Evolutionary conservation across 768 basidiomycete genomes (phyloP), one percentile per base, ranked within the genome.

Genomic region (Lentinula boryana): DNA sequence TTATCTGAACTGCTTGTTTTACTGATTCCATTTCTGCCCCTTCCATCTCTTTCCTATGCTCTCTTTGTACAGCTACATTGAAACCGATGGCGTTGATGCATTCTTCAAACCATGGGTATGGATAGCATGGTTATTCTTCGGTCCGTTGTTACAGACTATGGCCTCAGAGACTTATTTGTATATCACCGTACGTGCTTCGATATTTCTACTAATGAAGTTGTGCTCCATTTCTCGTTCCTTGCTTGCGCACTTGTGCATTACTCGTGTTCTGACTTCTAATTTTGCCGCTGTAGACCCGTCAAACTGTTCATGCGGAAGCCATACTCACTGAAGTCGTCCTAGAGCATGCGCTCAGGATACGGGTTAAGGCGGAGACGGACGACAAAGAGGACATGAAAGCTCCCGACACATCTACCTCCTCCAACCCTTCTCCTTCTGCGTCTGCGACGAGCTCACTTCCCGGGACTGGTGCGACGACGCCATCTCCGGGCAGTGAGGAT

Each of bases 81-180:
- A 89, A 71, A 77, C 69, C 2, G 70, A 74, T 9, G 84, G 84
- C 2, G 66, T 77, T 58, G 75, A 70, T 23, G 76, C 85, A 0
- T 64, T 71, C 12, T 69, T 86, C 35, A 79, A 79, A 33, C 89
- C 89, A 0, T 89, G 88, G 83, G 79, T 89, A 5, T 91, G 88
- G 88, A 79, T 89, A 15, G 27, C 70, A 0, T 72, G 73, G 67
- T 72, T 86, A 9, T 79, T 84, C 62, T 44, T 80, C 5, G 84
- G 82, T 12, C 81, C 84, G 10, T 67, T 75, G 6, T 0, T 79
- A 4, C 71, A 68, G 15, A 73, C 79, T 4, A 35, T 87, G 9
- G 65, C 72, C 36, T 76, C 79, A 58, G 83, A 89, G 63, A 77
- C 76, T 70, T 89, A 86, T 65, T 72, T 79, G 38, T 84, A 74